Evolutionary conservation across 2,329 filamentous ascomycete genomes (phyloP).

Genomic region (Xylariaceae sp.): DNA sequence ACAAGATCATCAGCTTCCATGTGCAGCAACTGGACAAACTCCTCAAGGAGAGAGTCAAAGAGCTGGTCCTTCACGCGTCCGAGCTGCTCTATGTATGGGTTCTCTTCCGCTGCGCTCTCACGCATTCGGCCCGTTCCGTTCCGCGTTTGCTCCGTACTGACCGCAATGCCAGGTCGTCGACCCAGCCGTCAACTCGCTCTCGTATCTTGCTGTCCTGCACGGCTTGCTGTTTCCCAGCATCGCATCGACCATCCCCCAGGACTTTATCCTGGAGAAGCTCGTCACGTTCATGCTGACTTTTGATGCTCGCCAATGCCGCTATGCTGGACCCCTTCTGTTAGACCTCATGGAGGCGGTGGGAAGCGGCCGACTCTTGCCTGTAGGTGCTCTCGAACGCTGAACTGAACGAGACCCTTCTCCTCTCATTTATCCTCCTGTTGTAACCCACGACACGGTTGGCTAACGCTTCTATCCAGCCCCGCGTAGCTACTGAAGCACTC

Average conservation of each 20-base stretch:
- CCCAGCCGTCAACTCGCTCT: conserved; percentile 46
- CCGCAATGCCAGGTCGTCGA: conserved; percentile 38
- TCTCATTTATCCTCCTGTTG: not conserved
- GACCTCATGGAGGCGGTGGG: conserved; percentile 40
- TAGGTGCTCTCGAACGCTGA: conserved; percentile 19
- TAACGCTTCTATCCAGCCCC: conserved; percentile 35
- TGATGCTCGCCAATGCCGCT: conserved; percentile 48
- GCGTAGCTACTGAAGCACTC: conserved; percentile 42
- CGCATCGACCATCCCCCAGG: conserved; percentile 24
- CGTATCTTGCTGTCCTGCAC: conserved; percentile 46
- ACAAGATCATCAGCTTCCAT: conserved; percentile 38
- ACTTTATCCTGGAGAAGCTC: conserved; percentile 38
- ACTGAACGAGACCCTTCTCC: not conserved
- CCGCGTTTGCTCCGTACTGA: not conserved
- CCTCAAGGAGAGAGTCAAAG: conserved; percentile 31
- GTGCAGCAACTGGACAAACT: conserved; percentile 36
- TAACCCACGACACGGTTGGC: conserved; percentile 16
- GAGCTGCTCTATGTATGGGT: conserved; percentile 37
- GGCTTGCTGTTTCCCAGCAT: conserved; percentile 34
- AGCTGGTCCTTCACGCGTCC: conserved; percentile 33
- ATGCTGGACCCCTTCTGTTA: conserved; percentile 41
- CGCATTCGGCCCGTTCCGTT: not conserved
- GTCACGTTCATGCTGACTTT: conserved; percentile 45
- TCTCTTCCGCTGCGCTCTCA: conserved; percentile 16
- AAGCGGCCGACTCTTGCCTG: conserved; percentile 34